Evolutionary conservation across 495 filamentous ascomycete genomes (phyloP).

Genomic region (Bathelium albidoporum): DNA sequence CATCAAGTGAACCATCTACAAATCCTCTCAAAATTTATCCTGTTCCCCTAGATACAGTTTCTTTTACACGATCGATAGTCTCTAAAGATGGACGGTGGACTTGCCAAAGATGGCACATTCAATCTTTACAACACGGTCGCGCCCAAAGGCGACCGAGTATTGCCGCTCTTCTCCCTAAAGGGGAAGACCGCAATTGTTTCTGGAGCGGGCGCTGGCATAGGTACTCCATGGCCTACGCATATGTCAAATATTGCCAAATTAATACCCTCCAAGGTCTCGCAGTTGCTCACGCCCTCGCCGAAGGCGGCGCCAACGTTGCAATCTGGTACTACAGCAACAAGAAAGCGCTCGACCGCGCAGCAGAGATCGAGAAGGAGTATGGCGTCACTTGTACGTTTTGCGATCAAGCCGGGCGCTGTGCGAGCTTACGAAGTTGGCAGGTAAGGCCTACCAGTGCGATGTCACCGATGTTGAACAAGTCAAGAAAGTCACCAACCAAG

Average conservation of each 20-base stretch:
- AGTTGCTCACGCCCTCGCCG: constrained; percentile 66
- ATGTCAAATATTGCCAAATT: background rate
- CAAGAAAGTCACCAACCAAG: constrained; percentile 18
- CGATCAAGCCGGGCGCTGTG: background rate
- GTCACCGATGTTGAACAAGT: constrained; percentile 20
- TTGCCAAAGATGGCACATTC: constrained; percentile 26
- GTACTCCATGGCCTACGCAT: background rate
- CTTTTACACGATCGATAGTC: background rate
- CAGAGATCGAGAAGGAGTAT: constrained; percentile 60
- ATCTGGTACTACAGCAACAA: constrained; percentile 79
- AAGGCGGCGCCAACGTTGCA: constrained; percentile 79
- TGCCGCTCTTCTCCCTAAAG: constrained; percentile 75
- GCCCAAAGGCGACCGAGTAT: constrained; percentile 47
- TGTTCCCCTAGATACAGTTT: background rate
- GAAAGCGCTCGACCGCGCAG: constrained; percentile 58
- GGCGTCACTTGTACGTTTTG: constrained; percentile 62
- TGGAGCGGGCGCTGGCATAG: constrained; percentile 75
- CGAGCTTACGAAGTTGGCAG: constrained; percentile 3
- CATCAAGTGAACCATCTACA: background rate
- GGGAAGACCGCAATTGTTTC: constrained; percentile 77
- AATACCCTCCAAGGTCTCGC: constrained; percentile 36
- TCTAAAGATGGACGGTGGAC: constrained; percentile 10
- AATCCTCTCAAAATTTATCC: background rate
- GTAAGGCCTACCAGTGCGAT: constrained; percentile 24
- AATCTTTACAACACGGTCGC: constrained; percentile 30